phyloP scores from a whole-genome alignment of 208 protist species.

The Acanthamoeba lugdunensis region DNA sequence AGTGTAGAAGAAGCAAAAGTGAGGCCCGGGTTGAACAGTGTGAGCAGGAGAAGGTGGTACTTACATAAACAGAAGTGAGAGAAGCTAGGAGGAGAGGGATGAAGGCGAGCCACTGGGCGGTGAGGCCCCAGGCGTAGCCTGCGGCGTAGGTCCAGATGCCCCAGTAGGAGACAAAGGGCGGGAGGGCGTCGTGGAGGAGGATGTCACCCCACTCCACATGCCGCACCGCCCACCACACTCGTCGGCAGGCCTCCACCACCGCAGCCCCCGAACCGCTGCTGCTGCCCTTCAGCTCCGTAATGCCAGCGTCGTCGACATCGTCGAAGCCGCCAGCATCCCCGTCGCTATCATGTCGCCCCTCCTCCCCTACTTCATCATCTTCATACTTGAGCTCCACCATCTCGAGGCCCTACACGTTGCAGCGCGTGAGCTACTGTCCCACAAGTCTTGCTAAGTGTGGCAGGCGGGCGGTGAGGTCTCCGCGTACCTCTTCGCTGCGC shows the following conservation, averaged over 20 bases:
- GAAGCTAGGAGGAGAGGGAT: background rate
- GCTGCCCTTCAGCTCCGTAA: background rate
- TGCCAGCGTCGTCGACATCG: background rate
- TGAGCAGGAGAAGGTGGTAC: background rate
- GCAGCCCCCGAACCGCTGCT: background rate
- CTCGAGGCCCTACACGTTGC: background rate
- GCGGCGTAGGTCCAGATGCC: background rate
- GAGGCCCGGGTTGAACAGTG: too few species aligned
- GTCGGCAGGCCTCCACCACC: background rate
- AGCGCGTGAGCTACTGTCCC: background rate
- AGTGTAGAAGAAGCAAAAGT: too few species aligned
- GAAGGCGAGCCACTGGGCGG: conserved; percentile 22
- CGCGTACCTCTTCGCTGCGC: background rate
- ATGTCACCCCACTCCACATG: background rate
- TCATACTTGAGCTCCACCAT: conserved; percentile 22
- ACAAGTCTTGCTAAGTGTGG: background rate
- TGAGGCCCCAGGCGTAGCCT: background rate
- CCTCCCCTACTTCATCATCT: background rate
- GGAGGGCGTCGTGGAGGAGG: conserved; percentile 3
- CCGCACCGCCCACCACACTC: background rate
- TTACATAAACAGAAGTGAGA: background rate
- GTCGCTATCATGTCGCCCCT: background rate
- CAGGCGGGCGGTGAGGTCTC: background rate
- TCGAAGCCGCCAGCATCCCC: background rate
- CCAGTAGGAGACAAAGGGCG: conserved; percentile 48